A percentile compares a stretch with the other conserved stretches of the same genome.
phyloP scores from a whole-genome alignment of 2,329 filamentous ascomycete genomes.

The Pseudomassariella vexata region DNA sequence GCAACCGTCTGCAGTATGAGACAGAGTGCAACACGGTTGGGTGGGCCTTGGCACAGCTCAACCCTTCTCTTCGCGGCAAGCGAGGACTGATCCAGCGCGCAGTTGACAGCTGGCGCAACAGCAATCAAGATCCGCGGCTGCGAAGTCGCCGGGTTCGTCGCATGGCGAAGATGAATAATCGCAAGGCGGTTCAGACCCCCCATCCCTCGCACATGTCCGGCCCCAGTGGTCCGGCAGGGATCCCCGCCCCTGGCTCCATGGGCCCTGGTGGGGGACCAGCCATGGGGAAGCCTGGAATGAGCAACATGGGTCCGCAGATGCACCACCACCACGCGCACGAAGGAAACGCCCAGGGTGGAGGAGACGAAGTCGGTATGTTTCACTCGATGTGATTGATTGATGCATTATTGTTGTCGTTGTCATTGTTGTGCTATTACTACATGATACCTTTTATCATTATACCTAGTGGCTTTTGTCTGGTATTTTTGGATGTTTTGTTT shows the following conservation, averaged over 20 bases:
- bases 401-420: slow-evolving; percentile 25
- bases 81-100: slow-evolving; percentile 92
- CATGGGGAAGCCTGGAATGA: slow-evolving; percentile 62
- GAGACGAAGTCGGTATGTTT: slow-evolving; percentile 96
- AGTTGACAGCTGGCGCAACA: slow-evolving; percentile 98
- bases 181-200: slow-evolving; percentile 63
- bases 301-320: slow-evolving; percentile 58
- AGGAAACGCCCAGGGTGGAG: slow-evolving; percentile 59
- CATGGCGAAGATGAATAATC: slow-evolving; percentile 92
- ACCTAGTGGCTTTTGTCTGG: slow-evolving; percentile 23
- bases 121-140: slow-evolving; percentile 90
- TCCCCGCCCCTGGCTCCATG: slow-evolving; percentile 61
- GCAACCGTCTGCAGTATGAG: slow-evolving; percentile 93
- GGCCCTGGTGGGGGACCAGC: slow-evolving; percentile 43
- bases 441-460: slow-evolving; percentile 31
- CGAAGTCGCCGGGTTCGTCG: slow-evolving; percentile 86
- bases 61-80: slow-evolving; percentile 86
- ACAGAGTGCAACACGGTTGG: slow-evolving; percentile 99
- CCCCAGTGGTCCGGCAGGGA: slow-evolving; percentile 58
- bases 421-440: slow-evolving; percentile 24
- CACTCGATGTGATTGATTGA: slow-evolving; percentile 73
- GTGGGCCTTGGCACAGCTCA: slow-evolving; percentile 94
- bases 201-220: slow-evolving; percentile 63
- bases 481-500: slow-evolving; percentile 23
- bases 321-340: slow-evolving; percentile 76